Percentiles rank a stretch among this genome's conserved stretches.
Conservation (phyloP, 345 rosid species). For the Eucalyptus melliodora region DNA sequence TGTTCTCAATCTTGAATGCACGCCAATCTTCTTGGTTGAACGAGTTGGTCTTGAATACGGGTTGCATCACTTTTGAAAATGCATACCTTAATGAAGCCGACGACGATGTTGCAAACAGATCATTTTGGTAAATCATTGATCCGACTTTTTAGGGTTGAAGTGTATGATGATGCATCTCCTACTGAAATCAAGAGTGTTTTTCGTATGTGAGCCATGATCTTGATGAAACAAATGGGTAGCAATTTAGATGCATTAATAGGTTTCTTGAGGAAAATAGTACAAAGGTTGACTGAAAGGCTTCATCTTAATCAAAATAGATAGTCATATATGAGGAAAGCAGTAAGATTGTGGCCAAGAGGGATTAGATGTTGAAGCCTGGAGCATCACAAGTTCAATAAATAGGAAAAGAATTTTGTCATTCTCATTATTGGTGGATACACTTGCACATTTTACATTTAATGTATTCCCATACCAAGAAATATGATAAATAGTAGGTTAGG, state of each 20-base stretch:
- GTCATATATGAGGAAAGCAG: neutral
- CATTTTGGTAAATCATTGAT: neutral
- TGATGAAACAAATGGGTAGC: neutral
- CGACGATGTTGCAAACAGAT: neutral
- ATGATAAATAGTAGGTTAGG: neutral
- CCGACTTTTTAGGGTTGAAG: neutral
- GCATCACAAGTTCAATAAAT: neutral
- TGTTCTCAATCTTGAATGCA: too few relatives aligned
- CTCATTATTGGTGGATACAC: neutral
- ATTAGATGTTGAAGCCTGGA: neutral
- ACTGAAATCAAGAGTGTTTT: neutral
- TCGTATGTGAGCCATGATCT: neutral
- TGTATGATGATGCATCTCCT: neutral
- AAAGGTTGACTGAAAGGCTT: neutral
- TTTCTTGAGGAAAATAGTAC: neutral
- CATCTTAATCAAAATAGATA: neutral
- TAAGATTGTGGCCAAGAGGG: neutral
- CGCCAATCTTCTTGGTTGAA: fast-evolving
- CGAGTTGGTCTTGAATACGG: too few relatives aligned
- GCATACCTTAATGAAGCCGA: fast-evolving
- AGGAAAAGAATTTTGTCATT: neutral
- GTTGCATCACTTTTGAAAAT: neutral
- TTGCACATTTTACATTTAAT: neutral
- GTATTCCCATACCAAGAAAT: neutral
- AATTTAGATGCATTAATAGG: neutral